A percentile compares a stretch with the other conserved stretches of the same genome.
Conservation (phyloP, 2,329 filamentous ascomycete species). For the Apiospora rasikravindrae region DNA sequence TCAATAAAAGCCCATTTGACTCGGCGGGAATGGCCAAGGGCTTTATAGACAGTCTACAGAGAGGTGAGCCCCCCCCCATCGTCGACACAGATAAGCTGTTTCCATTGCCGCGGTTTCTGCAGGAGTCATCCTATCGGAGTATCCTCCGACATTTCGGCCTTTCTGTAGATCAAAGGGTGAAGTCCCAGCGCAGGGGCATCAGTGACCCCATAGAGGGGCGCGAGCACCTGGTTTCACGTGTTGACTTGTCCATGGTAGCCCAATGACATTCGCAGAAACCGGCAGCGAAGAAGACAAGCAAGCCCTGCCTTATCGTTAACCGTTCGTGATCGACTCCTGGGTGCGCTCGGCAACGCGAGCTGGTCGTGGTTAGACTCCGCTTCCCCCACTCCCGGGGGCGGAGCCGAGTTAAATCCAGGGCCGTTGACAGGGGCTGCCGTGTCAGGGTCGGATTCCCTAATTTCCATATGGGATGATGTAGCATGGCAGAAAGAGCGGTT, state of each 20-base stretch:
- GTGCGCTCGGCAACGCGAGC: background rate
- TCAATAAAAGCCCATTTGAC: background rate
- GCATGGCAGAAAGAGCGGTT: background rate
- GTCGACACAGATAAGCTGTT: background rate
- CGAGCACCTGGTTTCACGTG: background rate
- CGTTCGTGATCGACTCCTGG: slow-evolving; percentile 12
- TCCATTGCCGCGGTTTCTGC: background rate
- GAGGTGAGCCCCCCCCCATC: no score
- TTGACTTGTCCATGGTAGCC: background rate
- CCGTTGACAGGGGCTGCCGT: background rate
- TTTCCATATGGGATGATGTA: background rate
- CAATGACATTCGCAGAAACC: background rate
- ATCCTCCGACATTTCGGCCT: background rate
- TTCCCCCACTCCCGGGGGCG: background rate
- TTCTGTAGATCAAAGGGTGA: background rate
- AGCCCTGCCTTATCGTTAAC: background rate
- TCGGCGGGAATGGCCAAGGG: background rate
- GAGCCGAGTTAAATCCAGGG: background rate
- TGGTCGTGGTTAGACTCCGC: background rate
- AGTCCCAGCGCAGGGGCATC: background rate
- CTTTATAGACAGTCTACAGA: background rate
- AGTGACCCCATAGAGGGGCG: background rate
- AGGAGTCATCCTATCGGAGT: background rate
- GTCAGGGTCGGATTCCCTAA: background rate
- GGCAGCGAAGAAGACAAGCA: background rate